These are phyloP conservation scores for Eucalyptus dawsonii DNA, from an alignment of 345 rosid genomes.

Conservation along the genomic window DNA sequence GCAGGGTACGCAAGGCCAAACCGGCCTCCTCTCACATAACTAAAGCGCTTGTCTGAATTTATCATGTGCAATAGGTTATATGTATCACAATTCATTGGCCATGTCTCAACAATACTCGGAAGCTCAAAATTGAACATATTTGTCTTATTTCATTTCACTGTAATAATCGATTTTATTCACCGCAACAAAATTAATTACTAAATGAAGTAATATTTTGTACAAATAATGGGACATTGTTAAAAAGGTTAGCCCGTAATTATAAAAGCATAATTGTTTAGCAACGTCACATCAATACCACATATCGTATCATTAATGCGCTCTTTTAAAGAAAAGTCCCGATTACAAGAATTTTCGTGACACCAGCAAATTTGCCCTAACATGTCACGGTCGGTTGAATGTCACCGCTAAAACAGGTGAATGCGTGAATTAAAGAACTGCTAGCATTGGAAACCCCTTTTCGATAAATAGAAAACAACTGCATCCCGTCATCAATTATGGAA, in stretches of 20 bases:
- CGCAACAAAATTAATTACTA: neutral
- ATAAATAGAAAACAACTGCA: neutral
- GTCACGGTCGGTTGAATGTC: neutral
- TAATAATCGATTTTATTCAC: neutral
- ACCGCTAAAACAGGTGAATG: neutral
- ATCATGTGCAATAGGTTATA: neutral
- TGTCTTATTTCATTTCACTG: neutral
- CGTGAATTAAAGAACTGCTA: neutral
- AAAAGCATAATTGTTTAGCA: neutral
- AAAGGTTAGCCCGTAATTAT: neutral
- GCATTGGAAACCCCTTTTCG: neutral
- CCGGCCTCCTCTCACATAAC: neutral
- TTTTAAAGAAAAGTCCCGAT: neutral
- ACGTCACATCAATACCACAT: neutral
- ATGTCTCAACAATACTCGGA: neutral
- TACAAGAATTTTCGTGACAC: neutral
- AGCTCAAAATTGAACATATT: neutral
- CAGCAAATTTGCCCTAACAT: neutral
- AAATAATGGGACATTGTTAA: neutral
- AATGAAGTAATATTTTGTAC: neutral
- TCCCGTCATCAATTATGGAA: neutral
- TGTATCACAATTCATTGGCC: neutral
- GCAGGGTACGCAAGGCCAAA: neutral
- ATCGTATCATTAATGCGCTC: neutral
- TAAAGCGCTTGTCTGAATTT: neutral